These are phyloP conservation scores for Penicillium manginii DNA, from an alignment of 495 filamentous ascomycete species.

Conservation along the genomic window DNA sequence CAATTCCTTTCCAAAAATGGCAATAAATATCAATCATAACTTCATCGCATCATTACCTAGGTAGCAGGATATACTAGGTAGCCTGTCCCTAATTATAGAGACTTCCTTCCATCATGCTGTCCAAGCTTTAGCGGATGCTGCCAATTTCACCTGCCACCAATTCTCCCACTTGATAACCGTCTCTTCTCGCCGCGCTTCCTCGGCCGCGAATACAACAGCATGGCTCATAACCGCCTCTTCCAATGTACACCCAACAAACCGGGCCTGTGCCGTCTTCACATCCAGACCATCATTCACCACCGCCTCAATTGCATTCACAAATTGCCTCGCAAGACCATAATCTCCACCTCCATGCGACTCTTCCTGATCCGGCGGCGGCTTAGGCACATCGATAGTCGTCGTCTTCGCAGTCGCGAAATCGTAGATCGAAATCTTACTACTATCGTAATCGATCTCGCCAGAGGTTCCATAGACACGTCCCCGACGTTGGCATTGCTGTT, in stretches of 20 bases:
- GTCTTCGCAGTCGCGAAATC: slow-evolving; percentile 39
- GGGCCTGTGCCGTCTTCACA: slow-evolving; percentile 73
- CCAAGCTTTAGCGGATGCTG: slow-evolving; percentile 17
- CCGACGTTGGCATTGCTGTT: slow-evolving; percentile 81
- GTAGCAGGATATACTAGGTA: too few relatives aligned
- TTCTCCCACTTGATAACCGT: slow-evolving; percentile 74
- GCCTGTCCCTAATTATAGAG: not conserved
- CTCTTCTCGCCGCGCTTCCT: slow-evolving; percentile 73
- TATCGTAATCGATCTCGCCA: slow-evolving; percentile 82
- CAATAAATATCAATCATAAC: slow-evolving; percentile 11
- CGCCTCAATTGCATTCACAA: slow-evolving; percentile 76
- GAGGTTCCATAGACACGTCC: slow-evolving; percentile 81
- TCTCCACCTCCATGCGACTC: slow-evolving; percentile 85
- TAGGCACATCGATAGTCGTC: slow-evolving; percentile 32
- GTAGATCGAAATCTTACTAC: slow-evolving; percentile 44
- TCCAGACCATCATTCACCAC: slow-evolving; percentile 71
- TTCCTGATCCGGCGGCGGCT: slow-evolving; percentile 41
- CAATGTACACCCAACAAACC: slow-evolving; percentile 76
- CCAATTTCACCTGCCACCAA: slow-evolving; percentile 72
- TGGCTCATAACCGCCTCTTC: slow-evolving; percentile 88
- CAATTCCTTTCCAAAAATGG: not conserved
- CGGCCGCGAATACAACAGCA: slow-evolving; percentile 92
- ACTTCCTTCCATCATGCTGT: not conserved
- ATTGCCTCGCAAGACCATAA: slow-evolving; percentile 75
- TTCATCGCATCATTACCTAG: slow-evolving; percentile 12